These are phyloP conservation scores for Solanum commersonii DNA, from an alignment of 257 asterid genomes.

Conservation along the genomic window DNA sequence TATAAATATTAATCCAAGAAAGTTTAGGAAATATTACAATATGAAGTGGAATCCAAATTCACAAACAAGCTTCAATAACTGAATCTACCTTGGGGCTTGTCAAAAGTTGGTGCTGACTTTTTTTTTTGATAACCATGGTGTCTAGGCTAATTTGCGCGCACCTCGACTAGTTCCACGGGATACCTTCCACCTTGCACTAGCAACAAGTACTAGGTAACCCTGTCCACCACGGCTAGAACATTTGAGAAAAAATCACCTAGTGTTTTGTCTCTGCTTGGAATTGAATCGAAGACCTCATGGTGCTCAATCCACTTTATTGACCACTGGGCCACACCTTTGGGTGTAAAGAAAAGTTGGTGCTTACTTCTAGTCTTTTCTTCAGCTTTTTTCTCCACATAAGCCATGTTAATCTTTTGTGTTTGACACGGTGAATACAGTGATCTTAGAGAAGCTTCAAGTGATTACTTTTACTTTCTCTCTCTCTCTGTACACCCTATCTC, in stretches of 20 bases:
- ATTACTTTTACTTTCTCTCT: not conserved
- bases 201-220: not conserved
- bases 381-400: not conserved
- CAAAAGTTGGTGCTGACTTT: not conserved
- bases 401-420: not conserved
- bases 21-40: not conserved
- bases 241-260: not conserved
- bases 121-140: not conserved
- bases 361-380: not conserved
- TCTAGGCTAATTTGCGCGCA: not conserved
- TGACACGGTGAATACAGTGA: not conserved
- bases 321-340: not conserved
- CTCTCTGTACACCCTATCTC: not conserved
- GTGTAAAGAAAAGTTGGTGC: not conserved
- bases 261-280: not conserved
- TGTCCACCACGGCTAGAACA: not conserved
- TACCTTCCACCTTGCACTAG: not conserved
- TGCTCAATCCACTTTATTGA: not conserved
- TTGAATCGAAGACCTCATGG: not conserved
- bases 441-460: not conserved
- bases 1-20: not conserved
- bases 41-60: not conserved
- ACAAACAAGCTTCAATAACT: not conserved
- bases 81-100: not conserved
- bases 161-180: too few species aligned